phyloP scores from a whole-genome alignment of 176 grass and related monocot genomes.

The Eremochloa ophiuroides region DNA sequence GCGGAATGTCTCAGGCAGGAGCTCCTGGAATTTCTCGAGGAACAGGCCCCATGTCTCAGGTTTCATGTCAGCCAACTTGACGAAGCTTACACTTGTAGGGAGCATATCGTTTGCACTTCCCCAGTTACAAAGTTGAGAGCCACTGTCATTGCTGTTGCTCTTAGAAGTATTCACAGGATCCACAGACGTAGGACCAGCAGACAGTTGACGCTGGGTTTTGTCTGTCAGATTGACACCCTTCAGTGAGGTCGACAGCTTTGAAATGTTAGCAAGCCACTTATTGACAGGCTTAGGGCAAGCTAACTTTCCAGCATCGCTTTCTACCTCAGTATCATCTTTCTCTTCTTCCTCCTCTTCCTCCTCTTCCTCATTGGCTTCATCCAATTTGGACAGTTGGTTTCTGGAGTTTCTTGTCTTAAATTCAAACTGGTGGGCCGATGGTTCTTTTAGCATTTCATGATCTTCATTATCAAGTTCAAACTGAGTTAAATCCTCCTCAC shows the following conservation, averaged over 20 bases:
- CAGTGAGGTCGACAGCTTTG: constrained; percentile 66
- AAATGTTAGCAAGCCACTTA: constrained; percentile 50
- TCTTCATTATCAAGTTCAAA: constrained; percentile 82
- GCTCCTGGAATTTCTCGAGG: constrained; percentile 86
- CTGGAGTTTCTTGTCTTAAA: constrained; percentile 38
- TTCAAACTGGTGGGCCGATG: constrained; percentile 33
- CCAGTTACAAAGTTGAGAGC: constrained; percentile 43
- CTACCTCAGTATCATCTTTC: constrained; percentile 51
- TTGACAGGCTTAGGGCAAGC: constrained; percentile 27
- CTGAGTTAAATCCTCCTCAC: constrained; percentile 51
- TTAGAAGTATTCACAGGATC: constrained; percentile 21
- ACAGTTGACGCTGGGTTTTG: constrained; percentile 45
- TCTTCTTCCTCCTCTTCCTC: constrained; percentile 61
- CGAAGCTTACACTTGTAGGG: constrained; percentile 55
- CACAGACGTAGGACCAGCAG: constrained; percentile 23
- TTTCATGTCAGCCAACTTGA: constrained; percentile 70
- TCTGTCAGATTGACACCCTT: constrained; percentile 48
- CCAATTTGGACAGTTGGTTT: constrained; percentile 56
- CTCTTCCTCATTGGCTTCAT: constrained; percentile 55
- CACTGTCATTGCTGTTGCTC: constrained; percentile 17
- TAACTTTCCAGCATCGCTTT: constrained; percentile 44
- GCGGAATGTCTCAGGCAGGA: constrained; percentile 50
- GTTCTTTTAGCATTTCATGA: constrained; percentile 30
- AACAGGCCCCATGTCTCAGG: constrained; percentile 54
- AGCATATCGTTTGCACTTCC: constrained; percentile 66